These are phyloP conservation scores for Phlegmacium glaucopus DNA, from an alignment of 768 basidiomycete species.

Conservation along the genomic window DNA sequence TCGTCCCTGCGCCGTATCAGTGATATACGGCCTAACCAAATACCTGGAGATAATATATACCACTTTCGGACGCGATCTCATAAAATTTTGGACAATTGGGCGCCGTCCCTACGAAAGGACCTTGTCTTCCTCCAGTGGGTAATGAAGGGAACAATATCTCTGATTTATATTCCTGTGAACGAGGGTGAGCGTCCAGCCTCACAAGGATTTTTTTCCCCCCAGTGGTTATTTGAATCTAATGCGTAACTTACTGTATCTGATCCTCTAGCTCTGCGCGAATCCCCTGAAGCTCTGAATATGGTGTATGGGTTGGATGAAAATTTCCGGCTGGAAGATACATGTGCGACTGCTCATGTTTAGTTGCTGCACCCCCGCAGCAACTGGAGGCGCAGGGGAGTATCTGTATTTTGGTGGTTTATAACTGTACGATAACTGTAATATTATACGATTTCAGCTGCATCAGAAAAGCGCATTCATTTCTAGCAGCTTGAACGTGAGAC, in stretches of 20 bases:
- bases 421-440: no score
- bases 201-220: background rate
- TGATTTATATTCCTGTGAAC: constrained; percentile 8
- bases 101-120: constrained; percentile 1
- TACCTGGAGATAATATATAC: constrained; percentile 12
- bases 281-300: background rate
- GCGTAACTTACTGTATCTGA: background rate
- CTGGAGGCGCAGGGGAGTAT: no score
- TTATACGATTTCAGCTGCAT: no score
- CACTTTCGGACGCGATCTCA: constrained; percentile 9
- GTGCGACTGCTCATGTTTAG: background rate
- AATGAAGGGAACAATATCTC: constrained; percentile 9
- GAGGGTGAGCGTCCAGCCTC: constrained; percentile 3
- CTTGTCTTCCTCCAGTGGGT: constrained; percentile 8
- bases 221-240: no score
- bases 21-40: background rate
- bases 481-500: no score
- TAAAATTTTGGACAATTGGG: constrained; percentile 10
- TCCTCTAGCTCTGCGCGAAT: background rate
- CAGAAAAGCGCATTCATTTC: no score
- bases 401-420: no score
- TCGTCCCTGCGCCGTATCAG: background rate
- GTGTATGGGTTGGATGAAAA: background rate
- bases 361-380: background rate
- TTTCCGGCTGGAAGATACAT: background rate